Base-by-base conservation (phyloP, 2,329 filamentous ascomycete species). In the Verticillium albo-atrum region DNA sequence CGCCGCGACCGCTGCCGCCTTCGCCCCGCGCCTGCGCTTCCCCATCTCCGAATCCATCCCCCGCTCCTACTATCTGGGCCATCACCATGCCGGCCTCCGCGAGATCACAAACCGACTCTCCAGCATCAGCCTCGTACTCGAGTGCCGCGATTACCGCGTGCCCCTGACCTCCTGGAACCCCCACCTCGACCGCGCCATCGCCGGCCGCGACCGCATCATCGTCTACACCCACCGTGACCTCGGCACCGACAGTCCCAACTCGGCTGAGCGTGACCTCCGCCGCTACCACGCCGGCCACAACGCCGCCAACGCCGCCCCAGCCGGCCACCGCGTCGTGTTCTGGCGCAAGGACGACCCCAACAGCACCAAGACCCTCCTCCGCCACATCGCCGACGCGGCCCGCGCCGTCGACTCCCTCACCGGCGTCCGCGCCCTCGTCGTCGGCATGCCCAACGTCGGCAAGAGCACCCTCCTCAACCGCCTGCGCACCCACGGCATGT, bases 381-480 rank as follows among this genome's bases (percentile, higher is more conserved):
- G 63, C 20, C 68, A 71, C 32, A 68, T 78, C 20, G 71, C 70
- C 37, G 65, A 71, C 42, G 62, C 69, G 20, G 73, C 74, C 20
- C 61, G 57, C 17, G 64, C 62, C 2, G 64, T 72, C 23, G 73
- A 86, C 66, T 84, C 84, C 25, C 76, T 98, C n/a, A 88, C 90
- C 7, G 93, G 92, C n/a, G 83, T 92, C 66, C 86, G 92, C 55
- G 85, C 92, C 59, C 84, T 99, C 72, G 85, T 98, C 1, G 93
- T 98, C 15, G 95, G 95, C 58, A 97, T 99, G 93, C 95, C 95
- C 35, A 99, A 99, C 71, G 91, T 97, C 0, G 95, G 95, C 35
- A 99, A 99, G 76, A 96, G 91, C 54, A 92, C 93, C 1, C 80
- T 99, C n/a, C 85, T 99, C 50, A 99, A 99, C 73, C 85, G 88